A percentile compares a stretch with the other conserved stretches of the same genome.
Conservation (phyloP, 495 filamentous ascomycete genomes). For the Hypoxylon intermedium region DNA sequence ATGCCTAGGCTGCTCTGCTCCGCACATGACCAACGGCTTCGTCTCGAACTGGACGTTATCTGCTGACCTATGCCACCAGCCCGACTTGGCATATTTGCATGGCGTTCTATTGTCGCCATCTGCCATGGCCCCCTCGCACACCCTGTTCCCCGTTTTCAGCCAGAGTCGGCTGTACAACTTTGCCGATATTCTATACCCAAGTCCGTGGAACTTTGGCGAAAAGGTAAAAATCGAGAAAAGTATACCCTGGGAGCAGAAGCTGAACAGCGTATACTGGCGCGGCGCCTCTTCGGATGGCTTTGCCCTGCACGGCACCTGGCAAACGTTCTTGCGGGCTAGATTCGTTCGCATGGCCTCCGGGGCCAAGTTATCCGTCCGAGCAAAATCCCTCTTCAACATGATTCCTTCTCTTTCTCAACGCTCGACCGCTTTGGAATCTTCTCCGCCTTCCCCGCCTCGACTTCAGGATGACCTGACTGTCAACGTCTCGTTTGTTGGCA, state of each 20-base stretch:
- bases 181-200: constrained; percentile 78
- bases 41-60: constrained; percentile 69
- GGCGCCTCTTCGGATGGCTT: constrained; percentile 54
- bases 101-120: constrained; percentile 71
- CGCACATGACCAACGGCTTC: constrained; percentile 73
- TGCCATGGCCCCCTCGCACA: constrained; percentile 64
- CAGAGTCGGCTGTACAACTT: constrained; percentile 69
- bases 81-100: constrained; percentile 75
- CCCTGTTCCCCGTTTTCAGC: constrained; percentile 76
- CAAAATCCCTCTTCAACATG: constrained; percentile 23
- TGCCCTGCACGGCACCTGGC: constrained; percentile 45
- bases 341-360: constrained; percentile 67
- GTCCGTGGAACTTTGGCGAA: constrained; percentile 66
- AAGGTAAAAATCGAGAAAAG: constrained; percentile 59
- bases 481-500: constrained; percentile 48
- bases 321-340: constrained; percentile 61
- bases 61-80: constrained; percentile 76
- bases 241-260: constrained; percentile 60
- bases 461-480: too few relatives aligned
- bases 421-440: constrained; percentile 2
- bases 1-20: constrained; percentile 65
- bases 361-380: constrained; percentile 32
- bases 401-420: constrained; percentile 12
- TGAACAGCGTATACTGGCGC: constrained; percentile 68
- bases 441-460: neutral